A percentile compares a stretch with the other conserved stretches of the same genome.
phyloP scores from a whole-genome alignment of 257 asterid species.

The Penstemon davidsonii region DNA sequence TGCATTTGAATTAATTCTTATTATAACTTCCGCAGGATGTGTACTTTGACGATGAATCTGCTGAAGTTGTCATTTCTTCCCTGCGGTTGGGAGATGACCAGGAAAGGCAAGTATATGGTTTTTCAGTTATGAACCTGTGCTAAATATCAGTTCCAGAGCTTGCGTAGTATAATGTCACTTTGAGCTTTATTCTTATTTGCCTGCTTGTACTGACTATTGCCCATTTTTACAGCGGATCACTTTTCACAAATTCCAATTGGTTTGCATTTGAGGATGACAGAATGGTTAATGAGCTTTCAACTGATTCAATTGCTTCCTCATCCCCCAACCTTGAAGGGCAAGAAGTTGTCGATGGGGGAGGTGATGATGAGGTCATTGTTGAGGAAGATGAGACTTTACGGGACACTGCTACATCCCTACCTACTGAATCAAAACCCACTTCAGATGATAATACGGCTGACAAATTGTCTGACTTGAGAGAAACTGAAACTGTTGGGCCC shows the following conservation, averaged over 20 bases:
- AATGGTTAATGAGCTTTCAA: conserved; percentile 39
- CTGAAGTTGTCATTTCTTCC: conserved; percentile 60
- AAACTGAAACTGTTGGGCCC: conserved; percentile 34
- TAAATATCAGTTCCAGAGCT: neutral
- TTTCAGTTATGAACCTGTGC: neutral
- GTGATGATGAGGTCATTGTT: conserved; percentile 32
- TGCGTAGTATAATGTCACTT: neutral
- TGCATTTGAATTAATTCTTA: conserved; percentile 21
- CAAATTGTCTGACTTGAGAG: conserved; percentile 32
- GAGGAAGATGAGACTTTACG: conserved; percentile 46
- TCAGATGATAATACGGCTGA: conserved; percentile 30
- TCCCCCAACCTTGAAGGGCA: conserved; percentile 49
- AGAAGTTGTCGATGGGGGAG: conserved; percentile 29
- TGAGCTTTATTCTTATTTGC: neutral
- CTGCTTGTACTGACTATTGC: conserved; percentile 12
- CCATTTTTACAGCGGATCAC: conserved; percentile 63
- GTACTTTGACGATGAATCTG: conserved; percentile 58
- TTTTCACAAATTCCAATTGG: conserved; percentile 87
- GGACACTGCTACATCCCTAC: conserved; percentile 48
- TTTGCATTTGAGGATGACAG: conserved; percentile 72
- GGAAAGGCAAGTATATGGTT: conserved; percentile 41
- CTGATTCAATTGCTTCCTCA: conserved; percentile 50
- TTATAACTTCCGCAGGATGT: conserved; percentile 49
- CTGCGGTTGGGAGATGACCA: conserved; percentile 53
- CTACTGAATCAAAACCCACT: conserved; percentile 37